phyloP scores from a whole-genome alignment of 495 filamentous ascomycete species.

The Delitschia confertaspora region DNA sequence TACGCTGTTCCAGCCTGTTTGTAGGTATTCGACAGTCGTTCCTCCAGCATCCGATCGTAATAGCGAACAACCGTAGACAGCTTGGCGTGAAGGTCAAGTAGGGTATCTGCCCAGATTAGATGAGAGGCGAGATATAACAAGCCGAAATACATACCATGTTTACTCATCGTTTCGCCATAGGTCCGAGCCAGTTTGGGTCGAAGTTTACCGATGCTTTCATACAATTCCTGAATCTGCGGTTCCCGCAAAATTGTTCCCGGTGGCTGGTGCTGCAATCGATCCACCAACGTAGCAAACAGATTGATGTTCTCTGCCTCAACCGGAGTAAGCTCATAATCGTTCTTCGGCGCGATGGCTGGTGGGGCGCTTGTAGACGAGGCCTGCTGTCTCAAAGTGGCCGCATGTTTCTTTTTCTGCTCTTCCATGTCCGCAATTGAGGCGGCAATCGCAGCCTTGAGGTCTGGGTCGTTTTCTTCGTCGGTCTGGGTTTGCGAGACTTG shows the following conservation, averaged over 20 bases:
- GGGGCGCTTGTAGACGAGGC: slow-evolving; percentile 40
- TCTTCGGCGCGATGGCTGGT: slow-evolving; percentile 50
- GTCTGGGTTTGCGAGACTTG: slow-evolving; percentile 30
- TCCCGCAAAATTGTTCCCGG: slow-evolving; percentile 91
- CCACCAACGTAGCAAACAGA: slow-evolving; percentile 87
- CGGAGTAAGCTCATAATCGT: slow-evolving; percentile 87
- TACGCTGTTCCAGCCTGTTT: slow-evolving; percentile 62
- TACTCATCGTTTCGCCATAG: slow-evolving; percentile 99
- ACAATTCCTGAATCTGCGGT: slow-evolving; percentile 95
- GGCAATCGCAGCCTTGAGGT: slow-evolving; percentile 91
- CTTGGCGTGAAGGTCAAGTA: slow-evolving; percentile 90
- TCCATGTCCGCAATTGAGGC: slow-evolving; percentile 98
- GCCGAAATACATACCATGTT: slow-evolving; percentile 78
- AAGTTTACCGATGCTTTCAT: slow-evolving; percentile 87
- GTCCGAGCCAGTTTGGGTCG: slow-evolving; percentile 91
- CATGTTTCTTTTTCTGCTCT: slow-evolving; percentile 87
- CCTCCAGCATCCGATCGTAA: slow-evolving; percentile 96
- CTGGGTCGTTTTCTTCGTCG: slow-evolving; percentile 79
- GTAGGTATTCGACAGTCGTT: slow-evolving; percentile 85
- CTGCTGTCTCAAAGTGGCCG: slow-evolving; percentile 68
- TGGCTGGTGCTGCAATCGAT: slow-evolving; percentile 88
- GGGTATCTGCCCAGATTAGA: slow-evolving; percentile 51
- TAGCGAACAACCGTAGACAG: slow-evolving; percentile 96
- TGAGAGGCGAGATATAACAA: background rate
- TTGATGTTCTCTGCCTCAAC: slow-evolving; percentile 97